Evolutionary conservation across 2,329 filamentous ascomycete genomes (phyloP), one percentile per base, ranked within the genome.

Genomic region (Cladorrhinum sp.): DNA sequence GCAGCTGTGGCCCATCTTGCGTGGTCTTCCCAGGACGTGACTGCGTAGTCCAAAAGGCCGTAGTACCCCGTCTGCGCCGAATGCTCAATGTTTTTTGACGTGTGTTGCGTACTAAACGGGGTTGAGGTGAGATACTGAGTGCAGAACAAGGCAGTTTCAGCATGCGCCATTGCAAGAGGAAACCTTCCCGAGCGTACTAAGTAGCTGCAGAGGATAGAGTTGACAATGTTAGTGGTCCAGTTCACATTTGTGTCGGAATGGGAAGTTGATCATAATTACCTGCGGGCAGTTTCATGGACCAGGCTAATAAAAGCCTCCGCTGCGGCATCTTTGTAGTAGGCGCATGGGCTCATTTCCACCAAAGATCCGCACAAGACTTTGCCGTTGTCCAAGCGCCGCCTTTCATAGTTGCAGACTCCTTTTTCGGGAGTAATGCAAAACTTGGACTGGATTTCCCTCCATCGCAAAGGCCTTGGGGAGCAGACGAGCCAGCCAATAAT

Each of bases 401-500:
- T 6, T 6, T 53, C 50, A n/a, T 27, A 29, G 25, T 53, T 18
- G 25, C 50, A 53, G 6, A 27, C 27, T 53, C 9, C 24, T n/a
- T 29, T 32, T 12, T 53, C 24, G 2, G 50, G n/a, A 7, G 32
- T 32, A n/a, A 53, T 53, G 27, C 50, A 53, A n/a, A 53, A 53
- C 25, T 12, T 53, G 5, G 50, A 53, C 50, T 53, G 50, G 25
- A 53, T 53, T 22, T 53, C 50, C 13, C 50, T 29, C 50, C 50
- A 53, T 32, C 50, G 24, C 10, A 53, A 12, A 2, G 50, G 24
- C 25, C 50, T 29, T 10, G 50, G 50, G 2, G 50, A 53, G 16
- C 50, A 53, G 20, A 53, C n/a, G 2, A 53, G 16, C 50, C 50
- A 53, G 3, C 50, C 50, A n/a, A 53, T 24, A 7, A 53, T 53